Evolutionary conservation across 2,329 filamentous ascomycete species (phyloP).

Genomic region (Trichoderma sp.): DNA sequence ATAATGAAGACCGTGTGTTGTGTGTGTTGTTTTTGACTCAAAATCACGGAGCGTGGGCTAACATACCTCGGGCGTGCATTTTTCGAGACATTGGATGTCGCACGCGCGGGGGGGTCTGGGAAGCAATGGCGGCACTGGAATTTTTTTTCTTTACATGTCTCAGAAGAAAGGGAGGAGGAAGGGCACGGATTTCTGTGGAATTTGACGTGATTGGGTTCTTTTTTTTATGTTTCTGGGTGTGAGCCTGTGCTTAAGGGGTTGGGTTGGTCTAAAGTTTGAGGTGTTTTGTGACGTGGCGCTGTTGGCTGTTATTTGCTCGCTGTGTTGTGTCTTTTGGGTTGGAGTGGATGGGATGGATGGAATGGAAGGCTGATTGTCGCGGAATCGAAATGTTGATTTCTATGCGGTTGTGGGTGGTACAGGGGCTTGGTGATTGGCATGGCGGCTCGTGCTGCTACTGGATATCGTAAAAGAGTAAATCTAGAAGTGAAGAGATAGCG

Average conservation of each 20-base stretch:
- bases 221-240: background rate
- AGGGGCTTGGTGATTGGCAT: background rate
- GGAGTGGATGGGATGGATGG: background rate
- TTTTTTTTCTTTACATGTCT: background rate
- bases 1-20: background rate
- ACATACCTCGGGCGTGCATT: background rate
- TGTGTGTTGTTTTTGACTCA: background rate
- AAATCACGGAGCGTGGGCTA: background rate
- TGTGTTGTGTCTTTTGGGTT: background rate
- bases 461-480: background rate
- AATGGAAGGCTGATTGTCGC: background rate
- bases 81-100: background rate
- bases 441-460: background rate
- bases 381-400: background rate
- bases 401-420: background rate
- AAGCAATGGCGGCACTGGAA: background rate
- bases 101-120: background rate
- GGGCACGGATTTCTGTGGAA: background rate
- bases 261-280: background rate
- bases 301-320: background rate
- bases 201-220: background rate
- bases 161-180: no score
- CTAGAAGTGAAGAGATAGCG: background rate
- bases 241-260: background rate
- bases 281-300: background rate